Evolutionary conservation across 176 grass and related monocot species (phyloP).

Genomic region (Panicum miliaceum): DNA sequence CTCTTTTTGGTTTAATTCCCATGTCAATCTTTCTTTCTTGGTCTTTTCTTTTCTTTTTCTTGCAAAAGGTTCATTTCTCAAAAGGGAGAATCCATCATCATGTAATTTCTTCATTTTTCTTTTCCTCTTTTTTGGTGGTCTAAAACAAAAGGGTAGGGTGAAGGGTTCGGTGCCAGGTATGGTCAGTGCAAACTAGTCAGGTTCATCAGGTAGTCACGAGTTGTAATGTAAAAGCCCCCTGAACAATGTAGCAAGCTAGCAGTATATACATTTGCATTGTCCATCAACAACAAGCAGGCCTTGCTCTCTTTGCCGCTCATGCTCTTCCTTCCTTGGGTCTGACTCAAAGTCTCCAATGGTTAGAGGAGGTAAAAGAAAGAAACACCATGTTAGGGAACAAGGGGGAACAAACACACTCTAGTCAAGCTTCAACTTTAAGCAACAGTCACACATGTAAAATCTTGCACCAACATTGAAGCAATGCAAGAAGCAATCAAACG

Average conservation of each 20-base stretch:
- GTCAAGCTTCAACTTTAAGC: slow-evolving; percentile 18
- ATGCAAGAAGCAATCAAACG: background rate
- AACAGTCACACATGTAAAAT: background rate
- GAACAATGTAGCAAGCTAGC: slow-evolving; percentile 41
- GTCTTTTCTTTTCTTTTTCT: slow-evolving; percentile 4
- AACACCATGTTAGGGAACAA: background rate
- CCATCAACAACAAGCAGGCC: background rate
- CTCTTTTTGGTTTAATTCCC: background rate
- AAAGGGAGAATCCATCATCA: slow-evolving; percentile 18
- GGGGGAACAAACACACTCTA: background rate
- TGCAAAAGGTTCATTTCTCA: slow-evolving; percentile 40
- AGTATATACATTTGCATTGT: slow-evolving; percentile 43
- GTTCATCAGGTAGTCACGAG: slow-evolving; percentile 32
- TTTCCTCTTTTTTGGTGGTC: background rate
- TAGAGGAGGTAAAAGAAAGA: too few relatives aligned
- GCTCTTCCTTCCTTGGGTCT: background rate
- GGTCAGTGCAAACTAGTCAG: slow-evolving; percentile 20
- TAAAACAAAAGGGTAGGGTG: background rate
- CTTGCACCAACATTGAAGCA: background rate
- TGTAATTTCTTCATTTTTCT: background rate
- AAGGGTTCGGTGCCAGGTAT: background rate
- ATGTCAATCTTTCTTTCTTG: background rate
- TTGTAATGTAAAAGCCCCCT: slow-evolving; percentile 45
- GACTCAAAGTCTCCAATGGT: slow-evolving; percentile 2
- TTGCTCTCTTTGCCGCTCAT: background rate